Evolutionary conservation across 331 rosid species (phyloP), one percentile per base, ranked within the genome.

Genomic region (Rosa hybrid): DNA sequence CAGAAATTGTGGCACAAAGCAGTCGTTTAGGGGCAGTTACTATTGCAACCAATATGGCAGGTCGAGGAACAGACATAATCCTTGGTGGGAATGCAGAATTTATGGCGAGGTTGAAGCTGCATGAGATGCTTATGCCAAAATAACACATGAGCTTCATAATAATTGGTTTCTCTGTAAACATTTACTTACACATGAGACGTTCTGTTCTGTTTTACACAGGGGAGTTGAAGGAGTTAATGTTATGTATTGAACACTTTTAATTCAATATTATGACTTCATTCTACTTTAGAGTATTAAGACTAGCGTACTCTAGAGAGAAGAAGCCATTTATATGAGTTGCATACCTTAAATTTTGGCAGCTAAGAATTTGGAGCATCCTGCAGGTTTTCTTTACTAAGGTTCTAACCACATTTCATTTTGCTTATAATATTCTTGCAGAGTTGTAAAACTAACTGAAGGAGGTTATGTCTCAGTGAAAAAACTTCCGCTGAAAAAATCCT

Each of bases 11-110:
- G 53, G 97, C 98, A 11, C 99, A 95, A 85, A 95, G 97, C 84
- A 98, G 99, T 86, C 97, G 99, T 69, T 82, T 91, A 56, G 99
- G 96, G 81, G 97, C 94, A 34, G 99, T 93, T 87, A 95, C 99
- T 51, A 93, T 95, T 79, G 99, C 97, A 75, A 95, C 99, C 81
- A 95, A 95, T 88, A 95, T 95, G 99, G 99, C 99, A 54, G 99
- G 99, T 79, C 96, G 99, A 76, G 99, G 99, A 78, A 95, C 99
- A 72, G 99, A 93, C 90, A 95, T 95, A 77, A 95, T 95, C 86
- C 94, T 95, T 42, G 99, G 99, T 67, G 97, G 99, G 76, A 95
- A 95, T 86, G 97, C 99, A 79, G 99, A 95, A 84, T 95, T 95
- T 87, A 95, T 93, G 93, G 99, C 97, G 62, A 90, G 99, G 79